Evolutionary conservation across 2,329 filamentous ascomycete species (phyloP).

Genomic region (Akanthomyces muscarius): DNA sequence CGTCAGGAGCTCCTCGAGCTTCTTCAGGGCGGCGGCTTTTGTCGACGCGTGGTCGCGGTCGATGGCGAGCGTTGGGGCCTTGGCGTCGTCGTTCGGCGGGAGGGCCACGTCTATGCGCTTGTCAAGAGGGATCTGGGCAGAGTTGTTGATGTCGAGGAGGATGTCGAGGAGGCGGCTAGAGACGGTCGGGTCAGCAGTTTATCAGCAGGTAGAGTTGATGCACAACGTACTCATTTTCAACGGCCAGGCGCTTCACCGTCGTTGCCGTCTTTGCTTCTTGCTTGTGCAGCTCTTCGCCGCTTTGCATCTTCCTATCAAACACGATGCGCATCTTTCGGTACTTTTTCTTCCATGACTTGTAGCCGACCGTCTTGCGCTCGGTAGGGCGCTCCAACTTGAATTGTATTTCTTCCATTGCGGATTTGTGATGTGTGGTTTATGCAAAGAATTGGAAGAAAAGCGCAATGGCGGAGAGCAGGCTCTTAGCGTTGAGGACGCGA

Average conservation of each 20-base stretch:
- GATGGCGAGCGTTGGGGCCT: conserved; percentile 29
- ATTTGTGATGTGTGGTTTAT: neutral
- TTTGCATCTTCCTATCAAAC: conserved; percentile 73
- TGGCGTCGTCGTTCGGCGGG: conserved; percentile 40
- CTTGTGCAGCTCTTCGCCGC: conserved; percentile 77
- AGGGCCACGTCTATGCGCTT: conserved; percentile 69
- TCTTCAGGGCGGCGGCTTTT: conserved; percentile 43
- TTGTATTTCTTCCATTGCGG: conserved; percentile 32
- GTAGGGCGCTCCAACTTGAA: conserved; percentile 42
- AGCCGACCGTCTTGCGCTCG: conserved; percentile 40
- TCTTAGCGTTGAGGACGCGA: conserved; percentile 1
- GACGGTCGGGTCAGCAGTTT: conserved; percentile 20
- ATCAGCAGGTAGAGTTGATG: no score
- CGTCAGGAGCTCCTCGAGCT: conserved; percentile 46
- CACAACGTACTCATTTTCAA: conserved; percentile 79
- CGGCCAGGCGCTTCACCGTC: conserved; percentile 76
- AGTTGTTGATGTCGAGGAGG: conserved; percentile 84
- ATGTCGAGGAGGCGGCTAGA: conserved; percentile 81
- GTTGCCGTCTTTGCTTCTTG: conserved; percentile 76
- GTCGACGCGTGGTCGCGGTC: conserved; percentile 36
- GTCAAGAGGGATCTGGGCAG: conserved; percentile 68
- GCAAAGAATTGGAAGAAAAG: neutral
- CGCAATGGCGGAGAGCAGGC: neutral
- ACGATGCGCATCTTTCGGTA: conserved; percentile 84
- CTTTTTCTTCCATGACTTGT: conserved; percentile 83